phyloP scores from a whole-genome alignment of 1,284 basidiomycete genomes.

The Malassezia obtusa region DNA sequence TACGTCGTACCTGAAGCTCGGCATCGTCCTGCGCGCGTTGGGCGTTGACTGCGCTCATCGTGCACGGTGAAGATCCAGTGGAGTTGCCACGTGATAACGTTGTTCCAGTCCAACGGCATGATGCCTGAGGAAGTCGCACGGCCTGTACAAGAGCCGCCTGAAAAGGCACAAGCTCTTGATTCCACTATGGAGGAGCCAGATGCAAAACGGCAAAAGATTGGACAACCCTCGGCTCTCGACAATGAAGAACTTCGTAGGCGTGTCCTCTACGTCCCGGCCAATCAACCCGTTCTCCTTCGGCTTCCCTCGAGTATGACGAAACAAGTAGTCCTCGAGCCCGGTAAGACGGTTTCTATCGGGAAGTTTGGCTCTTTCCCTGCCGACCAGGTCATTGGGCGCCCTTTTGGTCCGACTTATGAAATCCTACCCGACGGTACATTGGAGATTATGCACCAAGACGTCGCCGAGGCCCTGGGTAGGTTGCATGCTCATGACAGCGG shows the following conservation, averaged over 20 bases:
- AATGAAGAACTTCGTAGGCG: conserved; percentile 22
- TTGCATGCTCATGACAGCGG: conserved; percentile 21
- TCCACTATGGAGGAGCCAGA: not conserved
- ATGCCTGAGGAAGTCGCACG: not conserved
- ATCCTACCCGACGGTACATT: conserved; percentile 21
- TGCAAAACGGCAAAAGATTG: not conserved
- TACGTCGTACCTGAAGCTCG: conserved; percentile 9
- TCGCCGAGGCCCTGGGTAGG: conserved; percentile 22
- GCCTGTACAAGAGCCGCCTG: not conserved
- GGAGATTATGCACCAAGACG: conserved; percentile 25
- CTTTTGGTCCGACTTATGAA: conserved; percentile 46
- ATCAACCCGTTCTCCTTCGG: conserved; percentile 28
- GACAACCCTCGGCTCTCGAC: not conserved
- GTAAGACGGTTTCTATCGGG: conserved; percentile 38
- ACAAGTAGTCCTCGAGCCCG: conserved; percentile 28
- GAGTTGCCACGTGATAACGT: conserved; percentile 1
- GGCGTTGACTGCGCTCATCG: not conserved
- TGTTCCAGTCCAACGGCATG: not conserved
- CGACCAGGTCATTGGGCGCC: conserved; percentile 41
- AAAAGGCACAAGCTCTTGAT: not conserved
- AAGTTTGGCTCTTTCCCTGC: conserved; percentile 46
- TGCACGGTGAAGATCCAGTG: not conserved
- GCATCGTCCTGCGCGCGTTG: not conserved
- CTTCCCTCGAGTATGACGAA: conserved; percentile 39
- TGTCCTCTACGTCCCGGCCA: conserved; percentile 25